Percentiles rank a stretch among this genome's conserved stretches.
Conservation (phyloP, 192 early-diverging fungal genomes). For the Coemansia sp. region DNA sequence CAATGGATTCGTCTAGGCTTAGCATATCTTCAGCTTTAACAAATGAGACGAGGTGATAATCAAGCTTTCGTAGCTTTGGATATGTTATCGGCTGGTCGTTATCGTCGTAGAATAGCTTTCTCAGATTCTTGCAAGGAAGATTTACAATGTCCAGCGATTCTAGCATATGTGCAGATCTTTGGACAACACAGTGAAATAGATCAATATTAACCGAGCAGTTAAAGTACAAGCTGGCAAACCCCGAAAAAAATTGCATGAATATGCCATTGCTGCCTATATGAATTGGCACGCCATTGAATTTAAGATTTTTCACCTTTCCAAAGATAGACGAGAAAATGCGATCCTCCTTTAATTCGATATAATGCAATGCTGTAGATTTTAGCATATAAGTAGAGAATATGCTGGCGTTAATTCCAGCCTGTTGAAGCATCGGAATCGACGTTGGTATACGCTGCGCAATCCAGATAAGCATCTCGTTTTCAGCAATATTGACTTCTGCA, state of each 20-base stretch:
- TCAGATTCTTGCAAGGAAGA: background rate
- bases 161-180: background rate
- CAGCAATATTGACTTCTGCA: background rate
- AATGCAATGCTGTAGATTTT: too few species aligned
- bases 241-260: too few species aligned
- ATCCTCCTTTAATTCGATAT: too few species aligned
- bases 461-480: background rate
- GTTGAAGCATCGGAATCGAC: background rate
- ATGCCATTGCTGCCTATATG: background rate
- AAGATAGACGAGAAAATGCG: background rate
- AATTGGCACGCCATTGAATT: too few species aligned
- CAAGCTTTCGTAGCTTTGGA: background rate
- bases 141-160: background rate
- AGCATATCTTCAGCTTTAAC: background rate
- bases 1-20: background rate
- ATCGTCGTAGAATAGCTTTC: background rate
- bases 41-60: background rate
- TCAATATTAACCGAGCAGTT: background rate
- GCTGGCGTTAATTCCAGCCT: background rate
- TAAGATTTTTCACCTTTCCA: background rate
- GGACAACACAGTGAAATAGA: background rate
- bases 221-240: background rate
- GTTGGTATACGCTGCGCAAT: background rate
- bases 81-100: constrained; percentile 1
- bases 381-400: too few species aligned